phyloP scores from a whole-genome alignment of 1,284 basidiomycete species.

The Neolentinus lepideus region DNA sequence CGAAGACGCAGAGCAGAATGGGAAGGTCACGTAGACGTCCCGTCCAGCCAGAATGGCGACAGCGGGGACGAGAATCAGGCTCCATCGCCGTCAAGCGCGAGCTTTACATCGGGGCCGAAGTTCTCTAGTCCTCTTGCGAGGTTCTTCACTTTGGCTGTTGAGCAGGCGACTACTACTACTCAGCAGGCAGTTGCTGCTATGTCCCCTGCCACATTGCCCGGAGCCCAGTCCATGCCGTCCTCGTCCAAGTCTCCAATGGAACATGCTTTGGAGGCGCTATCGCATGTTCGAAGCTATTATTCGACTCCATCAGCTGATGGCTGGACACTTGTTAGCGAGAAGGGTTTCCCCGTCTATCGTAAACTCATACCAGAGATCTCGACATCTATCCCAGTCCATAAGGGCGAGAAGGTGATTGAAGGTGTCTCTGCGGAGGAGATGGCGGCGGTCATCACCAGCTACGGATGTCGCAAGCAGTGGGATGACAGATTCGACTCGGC shows the following conservation, averaged over 20 bases:
- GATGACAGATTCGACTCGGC: conserved; percentile 77
- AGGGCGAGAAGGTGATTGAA: conserved; percentile 89
- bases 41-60: conserved; percentile 9
- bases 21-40: conserved; percentile 36
- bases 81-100: conserved; percentile 11
- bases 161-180: conserved; percentile 63
- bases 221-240: conserved; percentile 35
- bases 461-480: conserved; percentile 75
- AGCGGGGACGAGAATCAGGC: conserved; percentile 3
- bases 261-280: conserved; percentile 72
- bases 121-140: conserved; percentile 64
- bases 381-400: conserved; percentile 77
- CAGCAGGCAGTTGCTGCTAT: conserved; percentile 70
- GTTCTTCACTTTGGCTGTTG: conserved; percentile 71
- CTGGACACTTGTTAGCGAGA: conserved; percentile 81
- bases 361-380: conserved; percentile 77
- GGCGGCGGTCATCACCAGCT: conserved; percentile 63
- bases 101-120: conserved; percentile 48
- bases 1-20: conserved; percentile 63
- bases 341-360: conserved; percentile 74
- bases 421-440: conserved; percentile 93
- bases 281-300: conserved; percentile 75
- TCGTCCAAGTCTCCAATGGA: conserved; percentile 63
- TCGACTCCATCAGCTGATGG: conserved; percentile 54
- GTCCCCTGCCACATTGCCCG: conserved; percentile 41